Conservation (phyloP, 495 filamentous ascomycete genomes). For the Podospora conica region DNA sequence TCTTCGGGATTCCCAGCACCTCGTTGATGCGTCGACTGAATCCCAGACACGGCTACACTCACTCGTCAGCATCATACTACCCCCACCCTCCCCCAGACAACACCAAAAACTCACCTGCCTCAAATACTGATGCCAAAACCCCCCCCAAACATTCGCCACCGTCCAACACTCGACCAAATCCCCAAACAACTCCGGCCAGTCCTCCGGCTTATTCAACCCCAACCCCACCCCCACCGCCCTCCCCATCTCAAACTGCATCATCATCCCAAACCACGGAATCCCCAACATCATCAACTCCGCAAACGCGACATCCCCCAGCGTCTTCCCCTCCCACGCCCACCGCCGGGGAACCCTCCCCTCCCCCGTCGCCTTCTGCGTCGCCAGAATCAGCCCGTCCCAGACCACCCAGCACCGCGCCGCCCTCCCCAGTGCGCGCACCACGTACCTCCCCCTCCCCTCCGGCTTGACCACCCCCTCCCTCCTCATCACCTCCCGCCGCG, state of each 20-base stretch:
- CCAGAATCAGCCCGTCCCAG: constrained; percentile 11
- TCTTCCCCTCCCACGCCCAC: constrained; percentile 3
- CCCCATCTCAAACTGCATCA: constrained; percentile 11
- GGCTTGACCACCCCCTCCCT: neutral
- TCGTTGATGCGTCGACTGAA: constrained; percentile 26
- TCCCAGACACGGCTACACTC: constrained; percentile 16
- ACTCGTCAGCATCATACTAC: neutral
- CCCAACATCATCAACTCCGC: constrained; percentile 11
- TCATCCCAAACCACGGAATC: constrained; percentile 12
- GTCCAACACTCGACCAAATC: constrained; percentile 29
- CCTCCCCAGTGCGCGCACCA: neutral
- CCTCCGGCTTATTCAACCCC: constrained; percentile 11
- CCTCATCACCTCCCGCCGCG: neutral
- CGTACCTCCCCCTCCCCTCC: neutral
- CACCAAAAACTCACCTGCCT: constrained; percentile 17
- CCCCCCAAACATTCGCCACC: constrained; percentile 20
- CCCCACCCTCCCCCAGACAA: neutral
- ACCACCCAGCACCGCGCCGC: constrained; percentile 10
- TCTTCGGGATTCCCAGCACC: constrained; percentile 23
- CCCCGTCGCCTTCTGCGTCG: neutral
- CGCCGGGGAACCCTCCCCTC: neutral
- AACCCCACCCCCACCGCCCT: constrained; percentile 9
- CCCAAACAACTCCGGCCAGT: constrained; percentile 34
- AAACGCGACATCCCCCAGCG: neutral
- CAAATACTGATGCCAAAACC: constrained; percentile 39